Evolutionary conservation across 2,329 filamentous ascomycete genomes (phyloP).

Genomic region (Beauveria varroae): DNA sequence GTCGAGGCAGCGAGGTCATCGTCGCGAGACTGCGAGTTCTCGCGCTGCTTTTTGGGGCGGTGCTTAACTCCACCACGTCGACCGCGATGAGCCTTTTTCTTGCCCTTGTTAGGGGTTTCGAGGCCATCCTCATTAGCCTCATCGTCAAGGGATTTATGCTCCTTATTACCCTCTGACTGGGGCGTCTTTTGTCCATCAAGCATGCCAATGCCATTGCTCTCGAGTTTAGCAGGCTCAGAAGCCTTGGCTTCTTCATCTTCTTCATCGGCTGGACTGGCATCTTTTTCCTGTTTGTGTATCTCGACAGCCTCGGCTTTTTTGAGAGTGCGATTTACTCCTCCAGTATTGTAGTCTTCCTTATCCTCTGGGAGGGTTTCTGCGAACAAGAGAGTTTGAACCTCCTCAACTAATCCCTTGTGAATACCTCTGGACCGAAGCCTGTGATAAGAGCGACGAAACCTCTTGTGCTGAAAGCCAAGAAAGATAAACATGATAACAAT

Average conservation of each 20-base stretch:
- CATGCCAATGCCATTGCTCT: not conserved
- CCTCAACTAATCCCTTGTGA: constrained; percentile 16
- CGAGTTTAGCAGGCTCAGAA: not conserved
- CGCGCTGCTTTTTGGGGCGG: constrained; percentile 49
- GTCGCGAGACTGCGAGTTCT: constrained; percentile 41
- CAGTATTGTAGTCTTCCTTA: not conserved
- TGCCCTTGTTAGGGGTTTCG: constrained; percentile 42
- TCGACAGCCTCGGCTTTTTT: not conserved
- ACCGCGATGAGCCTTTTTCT: constrained; percentile 63
- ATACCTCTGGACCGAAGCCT: constrained; percentile 24
- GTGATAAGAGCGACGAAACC: constrained; percentile 33
- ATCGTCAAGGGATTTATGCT: constrained; percentile 10
- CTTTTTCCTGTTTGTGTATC: not conserved
- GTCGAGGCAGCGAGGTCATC: constrained; percentile 37
- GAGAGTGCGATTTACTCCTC: not conserved
- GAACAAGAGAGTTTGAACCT: constrained; percentile 5
- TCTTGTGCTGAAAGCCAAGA: constrained; percentile 38
- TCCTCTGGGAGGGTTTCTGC: constrained; percentile 3
- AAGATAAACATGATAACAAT: constrained; percentile 37
- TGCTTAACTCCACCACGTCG: constrained; percentile 65
- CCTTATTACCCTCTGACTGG: not conserved
- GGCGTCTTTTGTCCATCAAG: not conserved
- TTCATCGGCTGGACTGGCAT: not conserved
- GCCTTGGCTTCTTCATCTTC: not conserved
- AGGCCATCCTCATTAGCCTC: constrained; percentile 5